These are phyloP conservation scores for Friedmanniomyces endolithicus DNA, from an alignment of 495 filamentous ascomycete species.

Conservation along the genomic window DNA sequence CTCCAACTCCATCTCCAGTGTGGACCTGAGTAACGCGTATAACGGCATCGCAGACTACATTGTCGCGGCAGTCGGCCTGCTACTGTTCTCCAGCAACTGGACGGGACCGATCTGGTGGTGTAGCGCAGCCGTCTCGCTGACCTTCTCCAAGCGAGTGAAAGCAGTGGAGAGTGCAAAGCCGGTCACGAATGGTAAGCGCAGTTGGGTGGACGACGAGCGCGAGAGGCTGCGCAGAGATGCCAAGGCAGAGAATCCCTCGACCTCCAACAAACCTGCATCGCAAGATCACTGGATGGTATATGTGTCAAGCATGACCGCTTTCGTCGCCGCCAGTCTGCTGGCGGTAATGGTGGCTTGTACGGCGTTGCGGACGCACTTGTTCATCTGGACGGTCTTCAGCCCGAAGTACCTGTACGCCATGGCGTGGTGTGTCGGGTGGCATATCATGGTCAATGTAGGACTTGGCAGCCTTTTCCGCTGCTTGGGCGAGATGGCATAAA, in stretches of 20 bases:
- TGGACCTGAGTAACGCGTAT: slow-evolving; percentile 40
- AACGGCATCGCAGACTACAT: slow-evolving; percentile 43
- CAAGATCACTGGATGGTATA: slow-evolving; percentile 33
- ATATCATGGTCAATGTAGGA: slow-evolving; percentile 56
- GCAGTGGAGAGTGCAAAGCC: neutral
- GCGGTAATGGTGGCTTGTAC: slow-evolving; percentile 86
- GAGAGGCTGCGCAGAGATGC: slow-evolving; percentile 11
- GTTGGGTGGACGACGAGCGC: slow-evolving; percentile 18
- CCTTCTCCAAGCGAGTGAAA: slow-evolving; percentile 29
- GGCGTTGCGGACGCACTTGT: slow-evolving; percentile 72
- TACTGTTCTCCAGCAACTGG: slow-evolving; percentile 88
- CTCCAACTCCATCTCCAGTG: slow-evolving; percentile 81
- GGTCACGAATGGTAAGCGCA: neutral
- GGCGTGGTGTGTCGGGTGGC: slow-evolving; percentile 74
- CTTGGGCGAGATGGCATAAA: slow-evolving; percentile 19
- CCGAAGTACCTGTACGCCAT: slow-evolving; percentile 90
- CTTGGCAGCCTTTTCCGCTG: slow-evolving; percentile 45
- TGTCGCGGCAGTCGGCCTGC: slow-evolving; percentile 49
- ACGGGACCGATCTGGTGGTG: slow-evolving; percentile 81
- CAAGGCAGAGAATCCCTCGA: neutral
- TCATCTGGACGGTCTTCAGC: slow-evolving; percentile 98
- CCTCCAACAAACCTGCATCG: neutral
- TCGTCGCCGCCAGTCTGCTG: slow-evolving; percentile 44
- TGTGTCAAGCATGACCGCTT: slow-evolving; percentile 51
- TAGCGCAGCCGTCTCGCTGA: slow-evolving; percentile 35